Evolutionary conservation across 129 eudicot genomes (phyloP), one percentile per base, ranked within the genome.

Genomic region (Lactuca sativa): DNA sequence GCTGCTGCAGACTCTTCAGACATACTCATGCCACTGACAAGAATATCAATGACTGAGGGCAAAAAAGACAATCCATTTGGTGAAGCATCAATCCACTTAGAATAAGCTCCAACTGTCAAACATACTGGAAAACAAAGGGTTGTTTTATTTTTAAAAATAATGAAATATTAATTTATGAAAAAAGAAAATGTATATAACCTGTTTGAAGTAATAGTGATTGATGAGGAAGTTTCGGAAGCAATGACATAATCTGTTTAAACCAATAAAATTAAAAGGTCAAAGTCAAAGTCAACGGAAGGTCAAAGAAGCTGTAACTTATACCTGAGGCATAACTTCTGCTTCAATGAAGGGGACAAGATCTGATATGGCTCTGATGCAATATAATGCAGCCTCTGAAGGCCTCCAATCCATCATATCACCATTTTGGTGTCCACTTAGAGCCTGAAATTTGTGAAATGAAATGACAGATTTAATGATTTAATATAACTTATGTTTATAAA

Each of bases 1-100:
- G 97, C 99, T 32, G 99, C 97, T 62, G 97, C 99, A 71, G 91
- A 82, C 64, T 95, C 97, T 85, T 95, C 99, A 54, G 96, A 87
- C 64, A 83, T 78, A 73, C 97, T 90, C 99, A 95, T 95, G 70
- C 99, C 99, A 74, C 80, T 87, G 57, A 95, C 92, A 74, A 95
- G 97, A 76, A 90, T 84, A 63, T 95, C 88, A 61, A 95, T 85
- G 68, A 95, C 82, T 8, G 97, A 71, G 57, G 96, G 96, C 83
- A 95, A 76, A 78, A 83, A 85, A 32, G 97, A 85, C 56, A 84
- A 74, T 53, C 99, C 99, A 77, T 66, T 85, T 44, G 88, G 82
- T 56, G 91, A 88, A 64, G 89, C 85, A 84, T 95, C 93, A 64
- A 95, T 79, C 99, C 99, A 95, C 77, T 90, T 95, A 51, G 99